These are phyloP conservation scores for Xylariaceae sp. DNA, from an alignment of 2,329 filamentous ascomycete species.

Conservation along the genomic window DNA sequence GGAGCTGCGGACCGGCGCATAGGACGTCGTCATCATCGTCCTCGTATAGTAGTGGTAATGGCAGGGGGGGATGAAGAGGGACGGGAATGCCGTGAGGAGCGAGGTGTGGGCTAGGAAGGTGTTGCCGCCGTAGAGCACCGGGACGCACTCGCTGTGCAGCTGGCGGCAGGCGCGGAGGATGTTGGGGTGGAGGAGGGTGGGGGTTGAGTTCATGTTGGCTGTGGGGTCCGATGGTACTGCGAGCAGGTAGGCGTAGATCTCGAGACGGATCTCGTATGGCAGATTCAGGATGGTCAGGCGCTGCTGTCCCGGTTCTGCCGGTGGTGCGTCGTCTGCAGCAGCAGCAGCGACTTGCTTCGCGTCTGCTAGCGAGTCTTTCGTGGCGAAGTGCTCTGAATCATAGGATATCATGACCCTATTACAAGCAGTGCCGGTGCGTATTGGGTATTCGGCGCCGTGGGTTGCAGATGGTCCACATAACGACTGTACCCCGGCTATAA, in stretches of 20 bases:
- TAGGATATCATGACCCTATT: neutral
- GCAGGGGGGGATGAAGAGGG: constrained; percentile 27
- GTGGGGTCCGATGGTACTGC: constrained; percentile 36
- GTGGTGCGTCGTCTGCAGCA: neutral
- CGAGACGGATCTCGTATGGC: constrained; percentile 53
- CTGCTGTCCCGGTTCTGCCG: neutral
- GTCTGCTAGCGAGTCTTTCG: too few species aligned
- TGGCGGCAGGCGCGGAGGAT: constrained; percentile 50
- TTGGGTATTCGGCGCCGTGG: too few species aligned
- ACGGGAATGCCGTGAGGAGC: constrained; percentile 48
- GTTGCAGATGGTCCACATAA: too few species aligned
- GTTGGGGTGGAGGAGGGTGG: constrained; percentile 41
- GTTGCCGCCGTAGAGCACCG: constrained; percentile 51
- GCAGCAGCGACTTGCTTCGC: too few species aligned
- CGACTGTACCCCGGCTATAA: too few species aligned
- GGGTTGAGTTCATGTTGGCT: neutral
- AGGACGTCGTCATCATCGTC: neutral
- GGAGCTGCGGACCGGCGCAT: constrained; percentile 29
- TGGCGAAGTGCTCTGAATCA: neutral
- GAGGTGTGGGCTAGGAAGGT: constrained; percentile 51
- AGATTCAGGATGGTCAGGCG: constrained; percentile 45
- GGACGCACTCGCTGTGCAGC: constrained; percentile 48
- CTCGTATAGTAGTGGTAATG: too few species aligned
- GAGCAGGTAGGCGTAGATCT: constrained; percentile 53
- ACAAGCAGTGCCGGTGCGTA: too few species aligned